Percentiles rank a stretch among this genome's conserved stretches.
Conservation (phyloP, 345 rosid genomes). For the Viola odorata region DNA sequence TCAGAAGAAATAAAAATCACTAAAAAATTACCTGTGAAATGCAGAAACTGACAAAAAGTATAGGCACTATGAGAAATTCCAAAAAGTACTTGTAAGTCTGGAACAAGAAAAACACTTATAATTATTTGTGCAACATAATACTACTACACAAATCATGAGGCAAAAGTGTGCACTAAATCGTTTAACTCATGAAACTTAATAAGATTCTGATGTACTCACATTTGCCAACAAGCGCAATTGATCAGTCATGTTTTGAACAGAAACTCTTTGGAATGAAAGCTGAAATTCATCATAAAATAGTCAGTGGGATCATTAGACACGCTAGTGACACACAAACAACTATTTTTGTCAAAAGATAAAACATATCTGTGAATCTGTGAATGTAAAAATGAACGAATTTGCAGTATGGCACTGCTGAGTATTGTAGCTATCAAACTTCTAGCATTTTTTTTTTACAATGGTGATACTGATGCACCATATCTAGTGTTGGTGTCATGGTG, state of each 20-base stretch:
- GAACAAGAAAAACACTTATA: conserved; percentile 28
- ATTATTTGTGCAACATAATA: neutral
- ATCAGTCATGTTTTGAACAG: conserved; percentile 34
- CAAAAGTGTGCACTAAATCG: neutral
- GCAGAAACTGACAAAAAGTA: conserved; percentile 44
- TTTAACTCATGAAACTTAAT: neutral
- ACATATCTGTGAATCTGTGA: too few relatives aligned
- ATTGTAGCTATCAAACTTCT: too few relatives aligned
- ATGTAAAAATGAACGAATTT: too few relatives aligned
- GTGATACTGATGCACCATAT: too few relatives aligned
- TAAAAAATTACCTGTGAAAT: conserved; percentile 68
- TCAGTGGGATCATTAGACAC: too few relatives aligned
- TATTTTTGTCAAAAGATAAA: too few relatives aligned
- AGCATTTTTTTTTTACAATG: neutral
- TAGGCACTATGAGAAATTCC: conserved; percentile 44
- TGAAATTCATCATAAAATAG: conserved; percentile 18
- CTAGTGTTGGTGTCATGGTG: too few relatives aligned
- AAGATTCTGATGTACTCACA: conserved; percentile 38
- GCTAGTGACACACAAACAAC: too few relatives aligned
- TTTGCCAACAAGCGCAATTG: conserved; percentile 39
- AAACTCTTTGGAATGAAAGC: conserved; percentile 50
- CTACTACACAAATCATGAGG: neutral
- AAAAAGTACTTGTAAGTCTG: conserved; percentile 61
- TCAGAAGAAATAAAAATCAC: neutral
- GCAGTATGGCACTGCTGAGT: too few relatives aligned